Conservation (phyloP, 495 filamentous ascomycete species). For the Neurospora sp. region DNA sequence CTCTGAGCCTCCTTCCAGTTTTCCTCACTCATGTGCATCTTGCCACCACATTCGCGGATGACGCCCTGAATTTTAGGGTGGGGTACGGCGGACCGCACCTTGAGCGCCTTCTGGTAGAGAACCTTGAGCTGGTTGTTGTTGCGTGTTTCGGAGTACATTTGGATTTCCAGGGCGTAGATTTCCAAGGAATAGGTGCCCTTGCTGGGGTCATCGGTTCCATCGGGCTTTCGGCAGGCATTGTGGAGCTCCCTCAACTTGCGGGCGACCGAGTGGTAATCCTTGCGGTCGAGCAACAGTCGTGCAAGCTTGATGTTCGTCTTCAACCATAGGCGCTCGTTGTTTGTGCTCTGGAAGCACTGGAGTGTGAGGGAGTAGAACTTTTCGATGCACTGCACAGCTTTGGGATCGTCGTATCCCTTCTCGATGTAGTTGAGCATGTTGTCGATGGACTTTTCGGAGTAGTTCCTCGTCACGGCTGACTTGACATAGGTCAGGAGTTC, state of each 20-base stretch:
- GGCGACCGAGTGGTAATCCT: slow-evolving; percentile 70
- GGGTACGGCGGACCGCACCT: slow-evolving; percentile 87
- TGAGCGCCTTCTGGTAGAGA: slow-evolving; percentile 80
- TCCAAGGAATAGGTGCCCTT: slow-evolving; percentile 95
- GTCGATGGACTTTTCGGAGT: slow-evolving; percentile 98
- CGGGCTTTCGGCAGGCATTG: slow-evolving; percentile 76
- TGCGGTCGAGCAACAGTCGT: slow-evolving; percentile 78
- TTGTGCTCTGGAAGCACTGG: slow-evolving; percentile 89
- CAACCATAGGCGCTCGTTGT: slow-evolving; percentile 94
- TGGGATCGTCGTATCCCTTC: slow-evolving; percentile 74
- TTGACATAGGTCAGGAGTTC: slow-evolving; percentile 97
- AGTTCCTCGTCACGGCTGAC: slow-evolving; percentile 93
- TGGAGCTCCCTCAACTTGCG: slow-evolving; percentile 86
- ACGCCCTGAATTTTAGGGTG: slow-evolving; percentile 99
- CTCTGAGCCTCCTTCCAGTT: slow-evolving; percentile 96
- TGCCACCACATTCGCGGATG: slow-evolving; percentile 95
- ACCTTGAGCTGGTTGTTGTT: slow-evolving; percentile 97
- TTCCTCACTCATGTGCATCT: slow-evolving; percentile 99
- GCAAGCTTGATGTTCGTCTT: slow-evolving; percentile 98
- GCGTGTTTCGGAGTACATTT: slow-evolving; percentile 93
- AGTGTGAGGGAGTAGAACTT: slow-evolving; percentile 91
- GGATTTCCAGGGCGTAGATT: slow-evolving; percentile 94
- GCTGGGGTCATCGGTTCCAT: slow-evolving; percentile 86
- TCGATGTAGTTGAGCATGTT: slow-evolving; percentile 99
- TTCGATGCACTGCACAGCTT: slow-evolving; percentile 77